Conservation (phyloP, 2,329 filamentous ascomycete species). For the Penicillium sp. region DNA sequence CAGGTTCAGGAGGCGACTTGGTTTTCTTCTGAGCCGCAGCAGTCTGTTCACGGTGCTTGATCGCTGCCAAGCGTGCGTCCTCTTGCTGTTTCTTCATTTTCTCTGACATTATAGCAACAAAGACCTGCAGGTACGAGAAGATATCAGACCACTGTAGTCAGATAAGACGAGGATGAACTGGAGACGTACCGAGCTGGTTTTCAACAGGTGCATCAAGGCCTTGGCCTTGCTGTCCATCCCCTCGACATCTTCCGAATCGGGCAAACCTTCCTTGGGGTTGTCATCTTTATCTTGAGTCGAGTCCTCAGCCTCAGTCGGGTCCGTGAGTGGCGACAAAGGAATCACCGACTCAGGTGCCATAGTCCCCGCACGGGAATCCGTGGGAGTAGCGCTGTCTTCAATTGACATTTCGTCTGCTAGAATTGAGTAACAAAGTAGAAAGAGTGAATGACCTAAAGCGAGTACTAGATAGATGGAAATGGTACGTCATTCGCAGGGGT, state of each 20-base stretch:
- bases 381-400: conserved; percentile 24
- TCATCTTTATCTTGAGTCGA: conserved; percentile 13
- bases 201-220: conserved; percentile 46
- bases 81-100: conserved; percentile 51
- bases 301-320: conserved; percentile 16
- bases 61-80: conserved; percentile 38
- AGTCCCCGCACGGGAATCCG: conserved; percentile 27
- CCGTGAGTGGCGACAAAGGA: conserved; percentile 30
- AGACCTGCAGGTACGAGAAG: conserved; percentile 34
- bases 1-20: conserved; percentile 21
- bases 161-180: background rate
- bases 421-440: background rate
- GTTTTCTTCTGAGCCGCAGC: conserved; percentile 28
- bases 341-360: conserved; percentile 30
- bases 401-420: conserved; percentile 24
- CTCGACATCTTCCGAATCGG: conserved; percentile 33
- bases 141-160: background rate
- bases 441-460: background rate
- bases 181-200: conserved; percentile 44
- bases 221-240: conserved; percentile 46
- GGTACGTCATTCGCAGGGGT: conserved; percentile 5
- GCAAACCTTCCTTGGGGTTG: conserved; percentile 22
- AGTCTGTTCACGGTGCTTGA: conserved; percentile 30
- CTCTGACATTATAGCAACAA: conserved; percentile 50
- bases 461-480: background rate